A percentile compares a stretch with the other conserved stretches of the same genome.
Evolutionary conservation across 2,329 filamentous ascomycete genomes (phyloP).

Genomic region (Fusarium sp.): DNA sequence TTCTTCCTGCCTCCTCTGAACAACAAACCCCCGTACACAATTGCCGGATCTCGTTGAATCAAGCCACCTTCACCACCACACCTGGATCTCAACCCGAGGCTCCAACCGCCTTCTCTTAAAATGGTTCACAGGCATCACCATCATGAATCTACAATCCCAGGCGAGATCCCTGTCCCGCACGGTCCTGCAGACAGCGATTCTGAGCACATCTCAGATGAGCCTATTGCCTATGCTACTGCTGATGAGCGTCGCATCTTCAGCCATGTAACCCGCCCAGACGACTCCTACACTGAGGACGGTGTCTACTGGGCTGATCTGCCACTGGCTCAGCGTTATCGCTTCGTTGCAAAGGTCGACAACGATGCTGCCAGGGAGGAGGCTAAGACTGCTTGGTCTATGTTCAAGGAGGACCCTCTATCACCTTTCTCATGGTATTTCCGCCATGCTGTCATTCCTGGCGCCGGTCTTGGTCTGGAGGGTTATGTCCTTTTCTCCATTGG

Average conservation of each 20-base stretch:
- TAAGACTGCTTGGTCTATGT: conserved; percentile 74
- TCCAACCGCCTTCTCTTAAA: conserved; percentile 4
- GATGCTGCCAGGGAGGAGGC: conserved; percentile 76
- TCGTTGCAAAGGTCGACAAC: conserved; percentile 78
- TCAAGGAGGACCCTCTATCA: conserved; percentile 85
- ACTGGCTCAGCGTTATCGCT: conserved; percentile 73
- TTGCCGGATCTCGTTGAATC: neutral
- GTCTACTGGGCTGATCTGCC: conserved; percentile 94
- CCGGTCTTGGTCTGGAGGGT: conserved; percentile 90
- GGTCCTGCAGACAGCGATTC: conserved; percentile 54
- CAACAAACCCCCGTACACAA: neutral
- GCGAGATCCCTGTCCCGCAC: conserved; percentile 66
- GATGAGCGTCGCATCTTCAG: conserved; percentile 74
- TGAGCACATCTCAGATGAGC: conserved; percentile 56
- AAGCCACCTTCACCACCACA: neutral
- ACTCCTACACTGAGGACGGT: conserved; percentile 84
- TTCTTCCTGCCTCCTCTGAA: neutral
- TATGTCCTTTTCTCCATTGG: conserved; percentile 98
- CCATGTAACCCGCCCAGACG: conserved; percentile 84
- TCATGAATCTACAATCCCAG: conserved; percentile 50
- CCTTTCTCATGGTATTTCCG: conserved; percentile 87
- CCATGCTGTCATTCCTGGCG: conserved; percentile 91
- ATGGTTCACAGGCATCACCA: conserved; percentile 47
- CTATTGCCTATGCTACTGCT: conserved; percentile 53
- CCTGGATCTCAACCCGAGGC: neutral